Conservation (phyloP, 208 protist genomes). For the Wallacemonas sp. region DNA sequence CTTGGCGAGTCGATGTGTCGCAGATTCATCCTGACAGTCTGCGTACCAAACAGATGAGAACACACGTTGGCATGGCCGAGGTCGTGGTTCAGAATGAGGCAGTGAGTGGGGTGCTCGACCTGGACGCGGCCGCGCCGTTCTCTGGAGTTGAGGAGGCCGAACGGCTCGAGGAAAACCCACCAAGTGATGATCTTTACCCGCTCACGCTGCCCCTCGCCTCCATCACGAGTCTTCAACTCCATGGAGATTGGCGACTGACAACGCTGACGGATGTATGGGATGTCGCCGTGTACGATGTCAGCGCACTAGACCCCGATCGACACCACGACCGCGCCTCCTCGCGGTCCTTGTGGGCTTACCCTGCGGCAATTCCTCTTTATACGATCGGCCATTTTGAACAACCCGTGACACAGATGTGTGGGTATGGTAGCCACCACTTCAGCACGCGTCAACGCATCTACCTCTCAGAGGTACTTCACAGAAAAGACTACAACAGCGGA, state of each 20-base stretch:
- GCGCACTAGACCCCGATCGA: neutral
- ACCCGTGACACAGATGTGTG: neutral
- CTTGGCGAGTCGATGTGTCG: constrained; percentile 9
- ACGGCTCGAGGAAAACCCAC: too few species aligned
- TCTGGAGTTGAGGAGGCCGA: too few species aligned
- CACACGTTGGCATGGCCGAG: neutral
- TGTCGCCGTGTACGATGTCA: constrained; percentile 29
- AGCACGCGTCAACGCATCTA: neutral
- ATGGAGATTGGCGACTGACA: constrained; percentile 31
- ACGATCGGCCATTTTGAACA: constrained; percentile 1
- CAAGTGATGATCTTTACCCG: too few species aligned
- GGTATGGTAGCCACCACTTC: neutral
- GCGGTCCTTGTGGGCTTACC: neutral
- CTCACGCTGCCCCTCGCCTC: neutral
- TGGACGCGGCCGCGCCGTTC: neutral
- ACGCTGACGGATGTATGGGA: constrained; percentile 25
- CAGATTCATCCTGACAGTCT: too few species aligned
- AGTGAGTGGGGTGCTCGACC: neutral
- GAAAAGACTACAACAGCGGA: neutral
- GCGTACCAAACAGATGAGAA: too few species aligned
- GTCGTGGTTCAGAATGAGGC: neutral
- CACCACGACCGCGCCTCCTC: too few species aligned
- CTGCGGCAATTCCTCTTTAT: neutral
- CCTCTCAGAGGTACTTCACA: neutral
- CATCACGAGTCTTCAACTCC: constrained; percentile 8